Conservation (phyloP, 2,329 filamentous ascomycete species). For the Pseudocercospora ulei region DNA sequence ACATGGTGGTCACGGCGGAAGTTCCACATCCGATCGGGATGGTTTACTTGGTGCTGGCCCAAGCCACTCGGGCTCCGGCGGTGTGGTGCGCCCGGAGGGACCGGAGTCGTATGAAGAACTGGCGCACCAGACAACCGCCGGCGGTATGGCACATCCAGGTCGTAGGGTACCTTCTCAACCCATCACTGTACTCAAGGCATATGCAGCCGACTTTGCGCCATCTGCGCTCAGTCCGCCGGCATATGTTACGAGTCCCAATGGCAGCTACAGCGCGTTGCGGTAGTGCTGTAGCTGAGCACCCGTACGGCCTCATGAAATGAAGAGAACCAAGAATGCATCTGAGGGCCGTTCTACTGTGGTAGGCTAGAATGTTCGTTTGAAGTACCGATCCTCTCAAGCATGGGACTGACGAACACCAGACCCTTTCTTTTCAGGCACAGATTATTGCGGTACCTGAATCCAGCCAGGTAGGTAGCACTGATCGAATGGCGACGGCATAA, state of each 20-base stretch:
- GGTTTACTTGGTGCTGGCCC: conserved; percentile 17
- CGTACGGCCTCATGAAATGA: conserved; percentile 3
- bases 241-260: conserved; percentile 15
- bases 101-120: conserved; percentile 4
- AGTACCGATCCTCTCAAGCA: background rate
- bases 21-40: conserved; percentile 13
- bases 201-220: conserved; percentile 19
- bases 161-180: conserved; percentile 14
- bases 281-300: background rate
- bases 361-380: conserved; percentile 6
- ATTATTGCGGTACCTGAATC: background rate
- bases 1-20: conserved; percentile 11
- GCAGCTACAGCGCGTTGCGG: conserved; percentile 20
- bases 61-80: conserved; percentile 11
- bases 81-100: conserved; percentile 3
- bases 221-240: conserved; percentile 21
- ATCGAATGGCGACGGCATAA: background rate
- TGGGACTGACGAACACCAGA: conserved; percentile 5
- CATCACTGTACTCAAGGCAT: conserved; percentile 11
- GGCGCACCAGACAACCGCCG: conserved; percentile 5
- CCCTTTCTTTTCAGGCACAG: conserved; percentile 6
- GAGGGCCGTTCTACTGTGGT: background rate
- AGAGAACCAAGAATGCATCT: conserved; percentile 1
- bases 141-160: conserved; percentile 20
- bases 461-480: conserved; percentile 5